Base-by-base conservation (phyloP, 768 basidiomycete genomes). In the Dioszegia hungarica region DNA sequence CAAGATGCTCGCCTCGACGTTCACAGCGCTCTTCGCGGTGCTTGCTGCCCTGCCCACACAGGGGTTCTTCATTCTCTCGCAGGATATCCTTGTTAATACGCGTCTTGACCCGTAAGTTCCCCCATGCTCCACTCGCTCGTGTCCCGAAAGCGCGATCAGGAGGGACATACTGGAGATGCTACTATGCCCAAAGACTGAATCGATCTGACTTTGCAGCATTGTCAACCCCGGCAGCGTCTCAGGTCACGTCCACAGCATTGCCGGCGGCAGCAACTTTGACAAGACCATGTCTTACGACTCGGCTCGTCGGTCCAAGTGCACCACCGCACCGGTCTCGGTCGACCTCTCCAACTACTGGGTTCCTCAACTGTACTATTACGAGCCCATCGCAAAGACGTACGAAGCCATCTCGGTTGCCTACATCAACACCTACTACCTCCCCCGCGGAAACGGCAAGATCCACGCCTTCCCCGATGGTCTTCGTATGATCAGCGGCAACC, bases 321-420 rank as follows among this genome's bases (percentile, higher is more conserved):
- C 78, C 19, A 75, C 75, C 5, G 73, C 75, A 1, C 51, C 67
- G 25, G 63, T 78, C 34, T 61, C 62, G 6, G 68, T 72, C 49
- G 78, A 79, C 64, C 68, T 72, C 67, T 73, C 70, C 33, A 69
- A 72, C 57, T 79, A 77, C 62, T 78, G 77, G 77, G 63, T 49
- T 11, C 72, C 75, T 56, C 70, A 72, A 51, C 61, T 78, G 24
- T 75, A 75, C 66, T 73, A 76, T 66, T 77, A 75, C 60, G 54
- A 74, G 48, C 64, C 74, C 25, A 33, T 47, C 17, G 66, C 65
- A 50, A n/a, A 63, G 51, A 55, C 71, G 38, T 75, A 67, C 65
- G 43, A 61, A 33, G 60, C 67, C 33, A 74, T 77, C 57, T 62
- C 70, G 10, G 67, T 62, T 6, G 46, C 36, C 38, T 59, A 47